Evolutionary conservation across 352 stramenopile species (phyloP).

Genomic region (Poterioochromonas sp.): DNA sequence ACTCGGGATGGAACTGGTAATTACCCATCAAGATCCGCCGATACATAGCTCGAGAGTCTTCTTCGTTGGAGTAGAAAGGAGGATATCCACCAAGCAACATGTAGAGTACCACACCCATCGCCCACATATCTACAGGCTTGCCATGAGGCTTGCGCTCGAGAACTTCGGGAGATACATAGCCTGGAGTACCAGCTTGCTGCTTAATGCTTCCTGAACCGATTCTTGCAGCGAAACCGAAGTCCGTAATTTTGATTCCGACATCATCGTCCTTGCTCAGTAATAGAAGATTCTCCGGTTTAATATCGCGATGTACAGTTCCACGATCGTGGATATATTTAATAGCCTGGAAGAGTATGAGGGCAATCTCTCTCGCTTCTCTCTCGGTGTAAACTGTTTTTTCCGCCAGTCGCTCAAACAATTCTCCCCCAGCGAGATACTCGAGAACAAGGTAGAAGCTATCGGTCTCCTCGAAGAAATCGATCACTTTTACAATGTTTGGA

Average conservation of each 20-base stretch:
- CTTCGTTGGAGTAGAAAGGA: not conserved
- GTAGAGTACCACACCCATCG: not conserved
- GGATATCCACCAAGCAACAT: constrained; percentile 10
- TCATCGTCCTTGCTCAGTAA: constrained; percentile 71
- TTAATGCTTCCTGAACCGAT: constrained; percentile 67
- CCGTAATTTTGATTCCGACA: constrained; percentile 75
- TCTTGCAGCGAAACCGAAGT: constrained; percentile 69
- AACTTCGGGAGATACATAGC: constrained; percentile 87
- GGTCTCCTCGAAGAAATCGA: constrained; percentile 42
- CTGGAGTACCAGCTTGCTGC: constrained; percentile 81
- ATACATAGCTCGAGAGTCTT: not conserved
- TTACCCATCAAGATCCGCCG: not conserved
- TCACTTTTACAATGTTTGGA: constrained; percentile 36
- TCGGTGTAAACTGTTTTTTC: constrained; percentile 79
- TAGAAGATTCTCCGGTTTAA: constrained; percentile 93
- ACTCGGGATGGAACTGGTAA: not conserved
- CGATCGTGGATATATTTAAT: constrained; percentile 46
- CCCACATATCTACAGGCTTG: not conserved
- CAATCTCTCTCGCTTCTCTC: constrained; percentile 72
- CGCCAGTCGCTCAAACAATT: constrained; percentile 92
- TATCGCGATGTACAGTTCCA: constrained; percentile 74
- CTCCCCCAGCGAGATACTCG: constrained; percentile 85
- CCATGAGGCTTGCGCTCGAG: not conserved
- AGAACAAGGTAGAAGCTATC: constrained; percentile 89
- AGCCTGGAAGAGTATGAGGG: constrained; percentile 44